These are phyloP conservation scores for Blastobotrys elegans DNA, from an alignment of 1,139 yeast genomes.

Conservation along the genomic window DNA sequence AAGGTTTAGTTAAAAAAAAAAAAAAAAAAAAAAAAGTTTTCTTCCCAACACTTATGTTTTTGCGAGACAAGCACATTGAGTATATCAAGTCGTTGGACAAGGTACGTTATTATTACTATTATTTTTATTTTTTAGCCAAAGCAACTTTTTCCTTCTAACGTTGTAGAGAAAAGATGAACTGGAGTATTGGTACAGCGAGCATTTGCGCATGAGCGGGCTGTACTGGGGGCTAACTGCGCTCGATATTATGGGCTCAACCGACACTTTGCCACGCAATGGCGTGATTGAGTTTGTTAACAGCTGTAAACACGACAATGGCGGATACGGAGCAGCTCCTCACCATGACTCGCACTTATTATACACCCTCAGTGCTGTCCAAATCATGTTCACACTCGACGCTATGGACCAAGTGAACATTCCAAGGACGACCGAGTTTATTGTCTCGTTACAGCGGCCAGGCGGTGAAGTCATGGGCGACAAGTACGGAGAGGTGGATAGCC, in stretches of 20 bases:
- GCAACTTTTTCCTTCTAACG: too few relatives aligned
- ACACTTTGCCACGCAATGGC: conserved; percentile 55
- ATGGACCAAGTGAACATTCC: conserved; percentile 41
- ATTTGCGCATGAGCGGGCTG: conserved; percentile 78
- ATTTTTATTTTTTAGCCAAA: background rate
- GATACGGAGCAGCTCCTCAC: conserved; percentile 83
- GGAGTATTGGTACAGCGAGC: conserved; percentile 89
- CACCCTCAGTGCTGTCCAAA: conserved; percentile 82
- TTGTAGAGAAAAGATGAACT: conserved; percentile 47
- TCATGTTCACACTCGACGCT: conserved; percentile 61
- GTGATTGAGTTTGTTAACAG: conserved; percentile 61
- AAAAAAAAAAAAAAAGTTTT: background rate
- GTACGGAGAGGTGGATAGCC: conserved; percentile 88
- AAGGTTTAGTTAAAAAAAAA: conserved; percentile 32
- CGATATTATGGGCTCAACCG: conserved; percentile 51
- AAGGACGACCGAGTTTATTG: conserved; percentile 45
- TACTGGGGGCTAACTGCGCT: conserved; percentile 93
- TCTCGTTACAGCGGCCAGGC: conserved; percentile 59
- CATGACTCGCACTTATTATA: conserved; percentile 90
- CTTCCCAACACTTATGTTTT: conserved; percentile 17
- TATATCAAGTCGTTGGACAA: conserved; percentile 49
- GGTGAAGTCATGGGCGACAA: conserved; percentile 89
- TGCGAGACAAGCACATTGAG: conserved; percentile 46
- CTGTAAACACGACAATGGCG: conserved; percentile 63
- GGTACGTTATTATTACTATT: conserved; percentile 21